Percentiles rank a stretch among this genome's conserved stretches.
These are phyloP conservation scores for Annulohypoxylon moriforme DNA, from an alignment of 495 filamentous ascomycete species.

Conservation along the genomic window DNA sequence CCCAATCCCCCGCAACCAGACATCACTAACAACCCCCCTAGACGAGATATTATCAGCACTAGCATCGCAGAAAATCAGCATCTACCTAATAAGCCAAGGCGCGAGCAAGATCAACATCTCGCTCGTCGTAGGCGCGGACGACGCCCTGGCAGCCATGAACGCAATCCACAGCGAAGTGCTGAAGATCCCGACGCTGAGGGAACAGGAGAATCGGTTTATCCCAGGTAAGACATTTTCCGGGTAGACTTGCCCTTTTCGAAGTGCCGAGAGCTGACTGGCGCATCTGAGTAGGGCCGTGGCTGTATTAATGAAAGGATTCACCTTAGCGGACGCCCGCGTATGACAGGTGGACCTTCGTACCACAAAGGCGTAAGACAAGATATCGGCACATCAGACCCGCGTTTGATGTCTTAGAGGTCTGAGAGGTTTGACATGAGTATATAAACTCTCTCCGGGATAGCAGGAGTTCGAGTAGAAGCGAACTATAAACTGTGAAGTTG, in stretches of 20 bases:
- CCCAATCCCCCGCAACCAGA: neutral
- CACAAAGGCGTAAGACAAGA: neutral
- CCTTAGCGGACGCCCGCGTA: constrained; percentile 16
- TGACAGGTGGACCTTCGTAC: constrained; percentile 8
- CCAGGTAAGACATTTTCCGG: constrained; percentile 41
- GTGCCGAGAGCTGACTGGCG: constrained; percentile 10
- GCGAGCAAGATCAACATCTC: constrained; percentile 58
- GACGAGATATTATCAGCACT: constrained; percentile 54
- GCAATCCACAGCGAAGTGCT: constrained; percentile 56
- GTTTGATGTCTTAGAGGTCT: neutral
- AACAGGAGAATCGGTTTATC: constrained; percentile 49
- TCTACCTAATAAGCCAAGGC: constrained; percentile 56
- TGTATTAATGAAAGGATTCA: constrained; percentile 36
- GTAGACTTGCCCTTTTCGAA: constrained; percentile 7
- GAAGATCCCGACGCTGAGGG: constrained; percentile 51
- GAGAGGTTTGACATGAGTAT: too few relatives aligned
- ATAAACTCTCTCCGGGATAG: neutral
- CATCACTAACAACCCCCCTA: constrained; percentile 26
- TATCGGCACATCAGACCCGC: neutral
- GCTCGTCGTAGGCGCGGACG: constrained; percentile 52
- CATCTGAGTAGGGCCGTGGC: constrained; percentile 37
- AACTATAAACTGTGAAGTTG: too few relatives aligned
- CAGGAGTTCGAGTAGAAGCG: neutral
- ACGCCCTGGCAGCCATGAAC: constrained; percentile 54
- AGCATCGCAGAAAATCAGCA: constrained; percentile 53